phyloP scores from a whole-genome alignment of 129 eudicot genomes.

The Erigeron canadensis region DNA sequence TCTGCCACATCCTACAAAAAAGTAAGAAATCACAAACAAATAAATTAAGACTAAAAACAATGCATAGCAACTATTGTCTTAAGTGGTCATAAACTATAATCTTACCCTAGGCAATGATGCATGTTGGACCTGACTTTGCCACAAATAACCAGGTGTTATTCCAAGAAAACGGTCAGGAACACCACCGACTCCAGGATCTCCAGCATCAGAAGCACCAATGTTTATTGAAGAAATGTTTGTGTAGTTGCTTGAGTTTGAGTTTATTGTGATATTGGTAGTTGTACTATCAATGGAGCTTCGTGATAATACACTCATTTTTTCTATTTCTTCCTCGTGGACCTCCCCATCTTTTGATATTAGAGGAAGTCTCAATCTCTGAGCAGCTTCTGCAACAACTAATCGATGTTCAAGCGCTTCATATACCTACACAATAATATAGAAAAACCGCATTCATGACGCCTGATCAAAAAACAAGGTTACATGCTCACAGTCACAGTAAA shows the following conservation, averaged over 20 bases:
- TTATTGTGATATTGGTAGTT: slow-evolving; percentile 66
- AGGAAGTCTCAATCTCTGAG: slow-evolving; percentile 91
- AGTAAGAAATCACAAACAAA: slow-evolving; percentile 1
- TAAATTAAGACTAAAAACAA: neutral
- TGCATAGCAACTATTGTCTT: neutral
- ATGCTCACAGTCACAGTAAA: too few species aligned
- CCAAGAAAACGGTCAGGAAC: slow-evolving; percentile 94
- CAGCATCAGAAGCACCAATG: slow-evolving; percentile 47
- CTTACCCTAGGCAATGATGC: slow-evolving; percentile 61
- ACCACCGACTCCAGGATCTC: slow-evolving; percentile 89
- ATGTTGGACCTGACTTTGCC: slow-evolving; percentile 90
- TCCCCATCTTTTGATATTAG: slow-evolving; percentile 93
- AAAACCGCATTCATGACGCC: neutral
- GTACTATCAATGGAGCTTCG: slow-evolving; percentile 96
- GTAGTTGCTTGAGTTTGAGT: slow-evolving; percentile 71
- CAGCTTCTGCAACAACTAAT: slow-evolving; percentile 96
- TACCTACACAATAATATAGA: slow-evolving; percentile 43
- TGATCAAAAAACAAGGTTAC: too few species aligned
- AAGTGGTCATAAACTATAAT: neutral
- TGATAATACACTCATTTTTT: slow-evolving; percentile 87
- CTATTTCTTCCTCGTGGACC: slow-evolving; percentile 92
- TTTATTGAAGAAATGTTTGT: slow-evolving; percentile 48
- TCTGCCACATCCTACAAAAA: slow-evolving; percentile 75
- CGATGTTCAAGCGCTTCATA: slow-evolving; percentile 99
- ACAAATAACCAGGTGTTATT: slow-evolving; percentile 75